phyloP scores from a whole-genome alignment of 306 rosid species.

The Dryas alaskensis region DNA sequence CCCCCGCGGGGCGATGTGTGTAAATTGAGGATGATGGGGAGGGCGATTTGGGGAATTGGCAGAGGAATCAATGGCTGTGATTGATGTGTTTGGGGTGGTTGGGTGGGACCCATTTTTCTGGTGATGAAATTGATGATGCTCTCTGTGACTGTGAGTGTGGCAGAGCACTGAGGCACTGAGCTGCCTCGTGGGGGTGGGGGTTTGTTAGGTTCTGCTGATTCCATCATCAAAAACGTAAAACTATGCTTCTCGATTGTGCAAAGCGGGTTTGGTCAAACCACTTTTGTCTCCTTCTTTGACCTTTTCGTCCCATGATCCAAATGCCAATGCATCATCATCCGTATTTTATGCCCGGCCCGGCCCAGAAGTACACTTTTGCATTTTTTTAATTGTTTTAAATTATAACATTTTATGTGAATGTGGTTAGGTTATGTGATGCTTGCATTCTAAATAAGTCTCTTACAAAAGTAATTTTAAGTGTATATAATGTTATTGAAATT shows the following conservation, averaged over 20 bases:
- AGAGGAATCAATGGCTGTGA: slow-evolving; percentile 14
- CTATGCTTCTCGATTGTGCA: too few species aligned
- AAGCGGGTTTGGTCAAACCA: neutral
- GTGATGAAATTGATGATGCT: slow-evolving; percentile 3
- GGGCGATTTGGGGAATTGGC: too few species aligned
- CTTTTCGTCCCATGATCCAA: neutral
- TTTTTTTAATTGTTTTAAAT: too few species aligned
- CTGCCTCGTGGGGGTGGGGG: slow-evolving; percentile 4
- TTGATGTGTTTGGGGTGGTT: neutral
- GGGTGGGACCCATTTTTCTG: slow-evolving; percentile 11
- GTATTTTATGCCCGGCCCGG: too few species aligned
- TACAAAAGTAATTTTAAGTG: too few species aligned
- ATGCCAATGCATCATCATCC: neutral
- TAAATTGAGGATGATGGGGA: neutral
- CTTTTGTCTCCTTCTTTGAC: neutral
- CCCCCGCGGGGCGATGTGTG: neutral
- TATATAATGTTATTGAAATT: too few species aligned
- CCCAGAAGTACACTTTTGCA: too few species aligned
- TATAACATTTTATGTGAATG: too few species aligned
- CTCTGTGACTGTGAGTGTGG: neutral
- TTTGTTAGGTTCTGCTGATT: too few species aligned
- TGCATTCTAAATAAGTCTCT: too few species aligned
- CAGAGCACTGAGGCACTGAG: neutral
- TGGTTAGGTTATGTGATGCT: too few species aligned
- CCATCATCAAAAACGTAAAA: too few species aligned